phyloP scores from a whole-genome alignment of 805 yeast species.

The Helenozyma rhizophorensis region DNA sequence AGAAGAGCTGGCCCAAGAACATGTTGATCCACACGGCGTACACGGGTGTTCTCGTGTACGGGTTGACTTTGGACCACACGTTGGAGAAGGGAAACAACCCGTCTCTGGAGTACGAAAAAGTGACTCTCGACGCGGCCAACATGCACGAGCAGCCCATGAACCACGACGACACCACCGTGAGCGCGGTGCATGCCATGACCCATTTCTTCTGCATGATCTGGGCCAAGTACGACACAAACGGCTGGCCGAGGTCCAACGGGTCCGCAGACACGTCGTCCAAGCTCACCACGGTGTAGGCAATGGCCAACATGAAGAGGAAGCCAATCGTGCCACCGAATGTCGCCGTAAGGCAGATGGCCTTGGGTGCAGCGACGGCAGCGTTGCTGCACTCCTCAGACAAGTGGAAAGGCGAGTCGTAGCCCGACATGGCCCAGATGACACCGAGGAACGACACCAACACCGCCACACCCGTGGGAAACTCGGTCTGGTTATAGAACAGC shows the following conservation, averaged over 20 bases:
- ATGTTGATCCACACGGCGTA: conserved; percentile 60
- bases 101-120: conserved; percentile 66
- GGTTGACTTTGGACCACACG: conserved; percentile 47
- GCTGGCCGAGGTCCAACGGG: conserved; percentile 51
- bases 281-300: conserved; percentile 57
- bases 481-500: conserved; percentile 54
- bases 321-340: conserved; percentile 53
- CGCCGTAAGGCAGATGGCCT: conserved; percentile 59
- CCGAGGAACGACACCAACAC: conserved; percentile 54
- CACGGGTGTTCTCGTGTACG: conserved; percentile 55
- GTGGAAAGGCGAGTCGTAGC: conserved; percentile 73
- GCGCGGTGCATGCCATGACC: conserved; percentile 39
- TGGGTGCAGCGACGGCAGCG: conserved; percentile 62
- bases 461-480: conserved; percentile 60
- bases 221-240: conserved; percentile 50
- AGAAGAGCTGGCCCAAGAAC: conserved; percentile 49
- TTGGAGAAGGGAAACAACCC: conserved; percentile 58
- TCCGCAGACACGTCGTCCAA: conserved; percentile 43
- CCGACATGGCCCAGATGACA: conserved; percentile 71
- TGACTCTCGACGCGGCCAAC: conserved; percentile 64
- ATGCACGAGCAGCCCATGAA: conserved; percentile 57
- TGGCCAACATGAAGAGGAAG: conserved; percentile 53
- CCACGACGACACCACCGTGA: conserved; percentile 42
- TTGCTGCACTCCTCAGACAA: conserved; percentile 69
- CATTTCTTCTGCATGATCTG: conserved; percentile 43